Conservation (phyloP, 148 eudicot species). For the Chenopodium suecicum region DNA sequence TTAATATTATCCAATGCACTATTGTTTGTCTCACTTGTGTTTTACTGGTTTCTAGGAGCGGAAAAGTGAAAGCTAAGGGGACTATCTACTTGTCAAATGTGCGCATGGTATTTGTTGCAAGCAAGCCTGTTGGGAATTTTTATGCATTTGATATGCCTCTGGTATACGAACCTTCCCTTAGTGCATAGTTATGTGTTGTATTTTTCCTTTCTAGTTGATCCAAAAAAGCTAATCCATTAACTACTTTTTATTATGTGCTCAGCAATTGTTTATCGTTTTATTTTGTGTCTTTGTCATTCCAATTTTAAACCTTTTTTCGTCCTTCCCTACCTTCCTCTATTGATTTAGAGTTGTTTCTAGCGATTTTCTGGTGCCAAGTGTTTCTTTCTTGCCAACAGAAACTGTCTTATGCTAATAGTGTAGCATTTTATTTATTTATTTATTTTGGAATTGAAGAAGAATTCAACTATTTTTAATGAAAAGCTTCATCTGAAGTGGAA, state of each 20-base stretch:
- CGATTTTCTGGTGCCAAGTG: neutral
- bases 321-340: neutral
- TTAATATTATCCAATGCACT: neutral
- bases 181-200: constrained; percentile 7
- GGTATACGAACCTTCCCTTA: constrained; percentile 43
- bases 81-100: constrained; percentile 84
- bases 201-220: neutral
- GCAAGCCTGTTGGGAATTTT: constrained; percentile 60
- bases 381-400: neutral
- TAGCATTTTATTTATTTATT: neutral
- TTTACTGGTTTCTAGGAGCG: constrained; percentile 44
- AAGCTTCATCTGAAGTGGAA: neutral
- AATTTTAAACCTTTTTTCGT: neutral
- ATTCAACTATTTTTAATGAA: neutral
- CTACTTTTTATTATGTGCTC: neutral
- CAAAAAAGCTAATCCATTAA: neutral
- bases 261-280: neutral
- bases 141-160: constrained; percentile 84
- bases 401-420: neutral
- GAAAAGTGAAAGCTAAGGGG: constrained; percentile 76
- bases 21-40: constrained; percentile 17
- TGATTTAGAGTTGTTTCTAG: neutral
- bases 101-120: constrained; percentile 90
- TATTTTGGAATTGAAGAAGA: neutral
- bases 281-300: neutral